Conservation (phyloP, 805 yeast species). For the Candida methanosorbosa region DNA sequence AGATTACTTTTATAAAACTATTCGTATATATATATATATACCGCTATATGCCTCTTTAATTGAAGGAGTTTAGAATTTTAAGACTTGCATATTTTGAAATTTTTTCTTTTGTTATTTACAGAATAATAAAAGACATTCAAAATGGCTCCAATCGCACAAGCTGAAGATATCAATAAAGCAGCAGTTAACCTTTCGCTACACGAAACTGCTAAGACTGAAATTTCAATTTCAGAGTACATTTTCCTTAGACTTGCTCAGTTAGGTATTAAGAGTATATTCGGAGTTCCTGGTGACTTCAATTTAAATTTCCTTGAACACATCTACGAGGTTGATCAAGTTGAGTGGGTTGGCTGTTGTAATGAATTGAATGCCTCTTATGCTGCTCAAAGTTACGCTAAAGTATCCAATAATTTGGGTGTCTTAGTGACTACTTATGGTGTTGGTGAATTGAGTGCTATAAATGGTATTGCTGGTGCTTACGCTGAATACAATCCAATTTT, state of each 20-base stretch:
- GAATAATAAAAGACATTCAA: not conserved
- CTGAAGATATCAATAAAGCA: not conserved
- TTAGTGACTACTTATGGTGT: constrained; percentile 42
- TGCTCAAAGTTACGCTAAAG: constrained; percentile 38
- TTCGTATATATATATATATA: too few relatives aligned
- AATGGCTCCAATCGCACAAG: constrained; percentile 1
- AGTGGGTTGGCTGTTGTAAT: constrained; percentile 39
- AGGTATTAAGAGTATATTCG: constrained; percentile 38
- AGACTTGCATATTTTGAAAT: too few relatives aligned
- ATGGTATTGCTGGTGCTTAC: constrained; percentile 40
- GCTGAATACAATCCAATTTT: constrained; percentile 38
- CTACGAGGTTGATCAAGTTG: constrained; percentile 20
- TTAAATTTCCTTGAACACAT: constrained; percentile 38
- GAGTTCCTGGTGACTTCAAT: constrained; percentile 58
- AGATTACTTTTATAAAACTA: too few relatives aligned
- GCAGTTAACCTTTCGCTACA: not conserved
- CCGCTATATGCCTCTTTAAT: too few relatives aligned
- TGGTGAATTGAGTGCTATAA: constrained; percentile 42
- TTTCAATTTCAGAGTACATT: constrained; percentile 34
- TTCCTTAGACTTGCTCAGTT: constrained; percentile 35
- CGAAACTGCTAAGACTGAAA: constrained; percentile 3
- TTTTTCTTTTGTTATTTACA: too few relatives aligned
- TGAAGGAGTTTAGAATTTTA: too few relatives aligned
- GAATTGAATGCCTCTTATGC: constrained; percentile 45
- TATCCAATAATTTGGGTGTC: constrained; percentile 27